Conservation (phyloP, 1,284 basidiomycete species). For the Apiotrichum siamense region DNA sequence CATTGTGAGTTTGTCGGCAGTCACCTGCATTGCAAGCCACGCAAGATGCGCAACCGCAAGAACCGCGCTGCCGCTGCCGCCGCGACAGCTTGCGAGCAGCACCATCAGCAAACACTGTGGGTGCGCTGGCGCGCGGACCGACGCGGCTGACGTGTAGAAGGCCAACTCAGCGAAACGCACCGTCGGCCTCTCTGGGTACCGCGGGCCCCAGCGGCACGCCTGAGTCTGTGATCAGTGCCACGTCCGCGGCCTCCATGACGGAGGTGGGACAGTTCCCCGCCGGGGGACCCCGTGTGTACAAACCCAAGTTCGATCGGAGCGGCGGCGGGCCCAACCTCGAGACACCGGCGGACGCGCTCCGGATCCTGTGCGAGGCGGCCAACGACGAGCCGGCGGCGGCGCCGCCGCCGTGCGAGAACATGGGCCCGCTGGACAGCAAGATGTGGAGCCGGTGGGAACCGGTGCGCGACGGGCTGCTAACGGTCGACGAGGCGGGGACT, state of each 20-base stretch:
- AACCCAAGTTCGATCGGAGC: too few relatives aligned
- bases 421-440: not conserved
- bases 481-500: slow-evolving; percentile 12
- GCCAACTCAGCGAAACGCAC: too few relatives aligned
- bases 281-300: too few relatives aligned
- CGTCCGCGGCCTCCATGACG: too few relatives aligned
- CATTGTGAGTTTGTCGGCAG: slow-evolving; percentile 12
- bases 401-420: not conserved
- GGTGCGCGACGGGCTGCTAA: slow-evolving; percentile 18
- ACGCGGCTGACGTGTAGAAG: too few relatives aligned
- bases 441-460: slow-evolving; percentile 18
- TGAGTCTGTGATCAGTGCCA: too few relatives aligned
- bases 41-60: not conserved
- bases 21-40: not conserved
- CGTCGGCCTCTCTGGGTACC: too few relatives aligned
- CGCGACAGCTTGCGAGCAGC: not conserved
- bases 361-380: slow-evolving; percentile 14
- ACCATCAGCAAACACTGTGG: too few relatives aligned
- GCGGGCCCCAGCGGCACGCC: too few relatives aligned
- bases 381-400: slow-evolving; percentile 1
- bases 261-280: too few relatives aligned
- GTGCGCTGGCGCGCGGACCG: too few relatives aligned
- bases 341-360: slow-evolving; percentile 18
- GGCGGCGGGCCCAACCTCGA: slow-evolving; percentile 4
- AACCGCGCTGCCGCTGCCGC: not conserved